Evolutionary conservation across 2,329 filamentous ascomycete genomes (phyloP).

Genomic region (Sarocladium brachiariae): DNA sequence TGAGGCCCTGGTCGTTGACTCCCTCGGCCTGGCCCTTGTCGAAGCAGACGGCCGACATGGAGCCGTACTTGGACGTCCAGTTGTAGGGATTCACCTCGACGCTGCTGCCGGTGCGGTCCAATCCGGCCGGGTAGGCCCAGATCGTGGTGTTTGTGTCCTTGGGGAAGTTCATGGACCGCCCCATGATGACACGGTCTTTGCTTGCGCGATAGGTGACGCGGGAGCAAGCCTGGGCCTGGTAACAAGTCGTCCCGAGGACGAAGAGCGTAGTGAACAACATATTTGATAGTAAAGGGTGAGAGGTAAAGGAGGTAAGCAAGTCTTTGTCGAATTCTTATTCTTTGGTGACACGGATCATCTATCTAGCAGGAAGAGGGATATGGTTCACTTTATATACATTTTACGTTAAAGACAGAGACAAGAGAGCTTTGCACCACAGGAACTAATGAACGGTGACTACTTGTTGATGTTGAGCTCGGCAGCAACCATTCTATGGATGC

Average conservation of each 20-base stretch:
- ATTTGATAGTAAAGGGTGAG: no score
- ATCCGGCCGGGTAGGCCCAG: constrained; percentile 13
- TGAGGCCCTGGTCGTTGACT: constrained; percentile 13
- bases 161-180: constrained; percentile 14
- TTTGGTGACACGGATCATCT: no score
- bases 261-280: neutral
- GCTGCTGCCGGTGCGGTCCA: constrained; percentile 11
- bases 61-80: constrained; percentile 14
- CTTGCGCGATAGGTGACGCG: neutral
- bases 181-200: constrained; percentile 8
- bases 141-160: constrained; percentile 11
- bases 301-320: no score
- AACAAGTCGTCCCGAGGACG: neutral
- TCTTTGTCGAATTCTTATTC: no score
- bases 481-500: no score
- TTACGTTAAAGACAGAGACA: no score
- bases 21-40: constrained; percentile 14
- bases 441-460: no score
- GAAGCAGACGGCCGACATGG: constrained; percentile 14
- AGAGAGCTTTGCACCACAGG: no score
- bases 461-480: no score
- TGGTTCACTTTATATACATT: no score
- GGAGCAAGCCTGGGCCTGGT: neutral
- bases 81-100: constrained; percentile 11
- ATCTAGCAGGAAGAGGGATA: no score